Percentiles rank a stretch among this genome's conserved stretches.
Evolutionary conservation across 495 filamentous ascomycete genomes (phyloP).

Genomic region (Opeltia flavorubescens): DNA sequence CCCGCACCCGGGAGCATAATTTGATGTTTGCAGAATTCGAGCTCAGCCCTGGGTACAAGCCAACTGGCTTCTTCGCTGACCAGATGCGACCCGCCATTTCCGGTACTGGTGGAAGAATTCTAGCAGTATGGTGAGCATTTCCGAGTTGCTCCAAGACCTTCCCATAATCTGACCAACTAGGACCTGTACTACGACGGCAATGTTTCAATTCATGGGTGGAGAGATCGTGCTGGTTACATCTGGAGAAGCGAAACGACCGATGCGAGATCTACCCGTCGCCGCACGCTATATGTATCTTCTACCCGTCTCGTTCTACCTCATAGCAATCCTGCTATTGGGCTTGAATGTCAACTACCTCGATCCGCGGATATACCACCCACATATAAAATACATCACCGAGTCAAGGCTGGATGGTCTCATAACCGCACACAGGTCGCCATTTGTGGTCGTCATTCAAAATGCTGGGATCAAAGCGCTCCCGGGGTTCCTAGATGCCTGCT

Average conservation of each 20-base stretch:
- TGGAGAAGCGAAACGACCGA: constrained; percentile 24
- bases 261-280: constrained; percentile 13
- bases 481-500: constrained; percentile 18
- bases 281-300: constrained; percentile 19
- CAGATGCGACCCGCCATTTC: constrained; percentile 5
- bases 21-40: constrained; percentile 4
- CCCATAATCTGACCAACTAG: constrained; percentile 11
- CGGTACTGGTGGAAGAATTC: constrained; percentile 14
- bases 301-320: constrained; percentile 17
- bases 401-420: constrained; percentile 5
- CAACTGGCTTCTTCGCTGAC: constrained; percentile 11
- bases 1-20: background rate
- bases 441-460: constrained; percentile 18
- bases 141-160: background rate
- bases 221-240: constrained; percentile 30
- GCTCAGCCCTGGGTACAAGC: constrained; percentile 14
- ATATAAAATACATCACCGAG: constrained; percentile 10
- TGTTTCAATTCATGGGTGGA: constrained; percentile 29
- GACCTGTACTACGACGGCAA: constrained; percentile 26
- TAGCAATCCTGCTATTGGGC: constrained; percentile 18
- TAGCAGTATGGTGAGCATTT: constrained; percentile 17
- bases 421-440: constrained; percentile 18
- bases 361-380: constrained; percentile 16
- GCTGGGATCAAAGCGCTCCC: constrained; percentile 15
- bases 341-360: constrained; percentile 22